Percentiles rank a stretch among this genome's conserved stretches.
phyloP scores from a whole-genome alignment of 2,329 filamentous ascomycete species.

The Neofusicoccum sp. region DNA sequence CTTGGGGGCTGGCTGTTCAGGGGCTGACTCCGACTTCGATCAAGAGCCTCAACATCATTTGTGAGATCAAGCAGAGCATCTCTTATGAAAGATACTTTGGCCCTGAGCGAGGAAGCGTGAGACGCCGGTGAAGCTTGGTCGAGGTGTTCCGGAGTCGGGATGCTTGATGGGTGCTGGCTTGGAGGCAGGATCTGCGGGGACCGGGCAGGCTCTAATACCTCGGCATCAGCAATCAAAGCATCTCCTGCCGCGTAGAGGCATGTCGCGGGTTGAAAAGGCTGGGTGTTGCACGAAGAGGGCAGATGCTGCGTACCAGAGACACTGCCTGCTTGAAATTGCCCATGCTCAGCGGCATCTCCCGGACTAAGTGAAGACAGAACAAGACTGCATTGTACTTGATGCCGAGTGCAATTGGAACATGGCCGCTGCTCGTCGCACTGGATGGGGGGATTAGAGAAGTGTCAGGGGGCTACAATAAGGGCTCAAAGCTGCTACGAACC shows the following conservation, averaged over 20 bases:
- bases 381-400: neutral
- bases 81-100: conserved; percentile 1
- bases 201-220: neutral
- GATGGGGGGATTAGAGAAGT: neutral
- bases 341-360: neutral
- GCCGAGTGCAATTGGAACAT: neutral
- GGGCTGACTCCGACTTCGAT: neutral
- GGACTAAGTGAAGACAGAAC: neutral
- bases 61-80: neutral
- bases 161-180: neutral
- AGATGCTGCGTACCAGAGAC: neutral
- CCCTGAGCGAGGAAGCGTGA: neutral
- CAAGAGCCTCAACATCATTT: neutral
- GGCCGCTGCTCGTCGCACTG: conserved; percentile 14
- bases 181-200: neutral
- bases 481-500: neutral
- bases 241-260: neutral
- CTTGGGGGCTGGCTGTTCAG: neutral
- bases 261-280: no score
- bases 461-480: no score
- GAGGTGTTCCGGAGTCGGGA: neutral
- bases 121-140: neutral
- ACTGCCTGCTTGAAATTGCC: neutral
- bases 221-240: neutral
- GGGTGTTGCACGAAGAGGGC: no score